Base-by-base conservation (phyloP, 495 filamentous ascomycete species). In the Penicillium salamii region DNA sequence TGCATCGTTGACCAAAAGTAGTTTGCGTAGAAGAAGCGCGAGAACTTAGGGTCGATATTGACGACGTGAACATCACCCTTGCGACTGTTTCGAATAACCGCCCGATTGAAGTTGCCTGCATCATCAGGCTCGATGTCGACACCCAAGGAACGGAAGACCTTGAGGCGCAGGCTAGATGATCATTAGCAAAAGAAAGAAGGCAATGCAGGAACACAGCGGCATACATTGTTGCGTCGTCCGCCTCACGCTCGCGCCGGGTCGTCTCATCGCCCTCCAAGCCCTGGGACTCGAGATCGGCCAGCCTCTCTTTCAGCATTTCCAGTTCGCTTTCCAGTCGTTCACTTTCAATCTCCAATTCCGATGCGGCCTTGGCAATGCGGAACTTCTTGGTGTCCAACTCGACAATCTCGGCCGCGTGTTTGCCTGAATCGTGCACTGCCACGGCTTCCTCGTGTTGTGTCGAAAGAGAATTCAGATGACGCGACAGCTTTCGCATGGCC, bases 61-160 rank as follows among this genome's bases (percentile, higher is more conserved):
- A 98, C 85, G 23, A 97, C 88, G 65, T 96, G 88, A 45, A 97
- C 89, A 66, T 97, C 93, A 23, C 90, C 91, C 70, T 90, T 91
- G 47, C 80, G 78, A 52, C 82, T 85, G 68, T 95, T 96, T 46
- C 92, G 78, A 54, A 98, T 86, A 38, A 96, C 81, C 11, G 89
- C 91, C 61, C 88, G 88, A 50, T 75, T 88, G 70, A 89, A 97
- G 59, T 86, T 87, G 17, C 90, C 91, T 7, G 84, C 85, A 24
- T 78, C 78, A 58, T 96, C 91, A 41, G 84, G 72, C 67, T 95
- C 89, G 35, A 92, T 79, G 58, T 97, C 95, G 46, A 97, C 89
- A 2, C 91, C 91, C 32, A 98, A 75, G 2, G 87, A 88, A 46
- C 95, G 82, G 68, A 91, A 98, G 34, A 98, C 86, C 66, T 91